Evolutionary conservation across 169 alveolate species (phyloP).

Genomic region (Plasmodium vinckei): DNA sequence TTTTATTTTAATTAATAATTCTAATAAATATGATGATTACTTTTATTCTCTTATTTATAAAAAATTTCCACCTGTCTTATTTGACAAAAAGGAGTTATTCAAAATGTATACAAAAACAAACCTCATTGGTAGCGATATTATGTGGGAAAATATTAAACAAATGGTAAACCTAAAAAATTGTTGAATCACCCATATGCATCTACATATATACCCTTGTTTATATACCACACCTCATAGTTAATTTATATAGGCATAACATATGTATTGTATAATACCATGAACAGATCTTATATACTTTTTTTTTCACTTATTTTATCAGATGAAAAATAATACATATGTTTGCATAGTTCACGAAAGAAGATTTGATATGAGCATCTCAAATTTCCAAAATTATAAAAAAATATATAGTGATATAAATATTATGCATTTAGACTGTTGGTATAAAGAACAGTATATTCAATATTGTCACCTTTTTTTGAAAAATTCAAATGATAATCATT

Average conservation of each 20-base stretch:
- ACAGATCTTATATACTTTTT: not conserved
- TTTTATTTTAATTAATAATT: conserved; percentile 49
- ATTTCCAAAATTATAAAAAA: conserved; percentile 60
- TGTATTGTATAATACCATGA: not conserved
- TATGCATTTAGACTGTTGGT: conserved; percentile 58
- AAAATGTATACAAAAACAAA: conserved; percentile 67
- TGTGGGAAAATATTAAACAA: conserved; percentile 67
- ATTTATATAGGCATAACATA: not conserved
- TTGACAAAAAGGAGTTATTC: conserved; percentile 66
- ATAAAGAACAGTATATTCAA: conserved; percentile 44
- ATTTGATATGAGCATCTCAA: conserved; percentile 16
- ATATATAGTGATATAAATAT: conserved; percentile 56
- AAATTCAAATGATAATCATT: conserved; percentile 51
- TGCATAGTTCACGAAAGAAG: conserved; percentile 74
- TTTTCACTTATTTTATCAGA: conserved; percentile 5
- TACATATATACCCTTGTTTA: not conserved
- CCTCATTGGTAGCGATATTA: conserved; percentile 46
- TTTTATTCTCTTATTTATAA: conserved; percentile 66
- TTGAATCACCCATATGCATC: not conserved
- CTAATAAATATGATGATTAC: conserved; percentile 62
- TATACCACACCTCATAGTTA: not conserved
- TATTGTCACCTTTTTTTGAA: conserved; percentile 52
- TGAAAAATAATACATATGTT: conserved; percentile 68
- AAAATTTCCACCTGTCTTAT: conserved; percentile 37
- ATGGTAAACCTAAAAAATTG: not conserved